phyloP scores from a whole-genome alignment of 78 protist species.

The Polysphondylium violaceum region DNA sequence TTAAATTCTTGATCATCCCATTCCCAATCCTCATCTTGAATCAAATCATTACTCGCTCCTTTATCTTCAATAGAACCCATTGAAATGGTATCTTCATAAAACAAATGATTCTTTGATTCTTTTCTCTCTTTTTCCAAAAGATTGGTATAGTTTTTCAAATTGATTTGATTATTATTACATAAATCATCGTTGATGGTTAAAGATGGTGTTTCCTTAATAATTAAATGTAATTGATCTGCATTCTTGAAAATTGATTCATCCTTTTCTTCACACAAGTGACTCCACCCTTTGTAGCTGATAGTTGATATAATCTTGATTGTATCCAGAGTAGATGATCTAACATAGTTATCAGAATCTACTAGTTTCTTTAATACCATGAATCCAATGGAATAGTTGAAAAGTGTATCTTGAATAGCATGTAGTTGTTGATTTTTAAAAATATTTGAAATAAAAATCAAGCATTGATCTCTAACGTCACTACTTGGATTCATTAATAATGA shows the following conservation, averaged over 20 bases:
- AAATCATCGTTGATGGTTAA: conserved; percentile 46
- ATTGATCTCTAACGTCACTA: conserved; percentile 46
- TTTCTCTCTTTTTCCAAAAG: conserved; percentile 20
- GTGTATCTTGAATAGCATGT: not conserved
- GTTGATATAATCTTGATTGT: conserved; percentile 26
- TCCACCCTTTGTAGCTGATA: not conserved
- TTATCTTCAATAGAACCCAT: conserved; percentile 16
- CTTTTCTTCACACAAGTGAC: not conserved
- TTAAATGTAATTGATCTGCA: conserved; percentile 18
- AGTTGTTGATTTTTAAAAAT: not conserved
- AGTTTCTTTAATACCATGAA: conserved; percentile 21
- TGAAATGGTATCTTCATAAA: not conserved
- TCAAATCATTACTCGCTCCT: not conserved
- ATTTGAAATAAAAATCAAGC: not conserved
- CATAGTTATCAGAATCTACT: conserved; percentile 63
- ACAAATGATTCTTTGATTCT: conserved; percentile 21
- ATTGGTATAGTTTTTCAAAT: conserved; percentile 39
- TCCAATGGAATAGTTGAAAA: not conserved
- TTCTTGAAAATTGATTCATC: conserved; percentile 2
- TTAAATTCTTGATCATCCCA: conserved; percentile 73
- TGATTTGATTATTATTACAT: conserved; percentile 62
- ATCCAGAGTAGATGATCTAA: conserved; percentile 60
- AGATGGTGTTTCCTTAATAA: not conserved
- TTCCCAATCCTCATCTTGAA: conserved; percentile 26
- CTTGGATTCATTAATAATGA: conserved; percentile 12